phyloP scores from a whole-genome alignment of 2,329 filamentous ascomycete species.

The Rasamsonia emersonii region DNA sequence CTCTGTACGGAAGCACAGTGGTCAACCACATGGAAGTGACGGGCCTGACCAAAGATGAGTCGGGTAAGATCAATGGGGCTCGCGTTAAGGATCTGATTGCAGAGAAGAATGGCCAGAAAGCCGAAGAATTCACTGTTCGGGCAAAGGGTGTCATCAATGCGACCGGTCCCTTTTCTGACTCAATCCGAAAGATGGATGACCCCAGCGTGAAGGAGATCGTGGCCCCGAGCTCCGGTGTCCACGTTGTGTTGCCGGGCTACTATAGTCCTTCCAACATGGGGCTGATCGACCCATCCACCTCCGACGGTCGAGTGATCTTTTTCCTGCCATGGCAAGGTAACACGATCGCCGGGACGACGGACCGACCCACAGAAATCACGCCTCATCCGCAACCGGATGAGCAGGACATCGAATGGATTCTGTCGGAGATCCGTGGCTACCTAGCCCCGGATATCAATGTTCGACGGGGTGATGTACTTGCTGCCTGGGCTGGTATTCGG shows the following conservation, averaged over 20 bases:
- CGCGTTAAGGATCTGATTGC: slow-evolving; percentile 61
- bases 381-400: slow-evolving; percentile 69
- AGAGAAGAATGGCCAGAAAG: slow-evolving; percentile 54
- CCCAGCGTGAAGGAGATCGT: slow-evolving; percentile 65
- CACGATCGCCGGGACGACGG: slow-evolving; percentile 82
- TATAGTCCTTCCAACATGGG: slow-evolving; percentile 81
- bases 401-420: slow-evolving; percentile 79
- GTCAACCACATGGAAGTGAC: slow-evolving; percentile 80
- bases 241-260: slow-evolving; percentile 80
- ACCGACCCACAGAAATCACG: slow-evolving; percentile 64
- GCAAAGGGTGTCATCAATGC: slow-evolving; percentile 82
- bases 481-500: slow-evolving; percentile 81
- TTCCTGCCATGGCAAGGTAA: slow-evolving; percentile 91
- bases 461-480: slow-evolving; percentile 75
- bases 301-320: slow-evolving; percentile 84
- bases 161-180: slow-evolving; percentile 79
- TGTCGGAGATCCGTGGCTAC: slow-evolving; percentile 74
- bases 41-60: slow-evolving; percentile 62
- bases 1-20: slow-evolving; percentile 75
- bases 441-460: slow-evolving; percentile 77
- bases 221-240: slow-evolving; percentile 74
- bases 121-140: slow-evolving; percentile 59
- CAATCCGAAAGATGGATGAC: slow-evolving; percentile 78
- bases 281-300: slow-evolving; percentile 76
- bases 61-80: slow-evolving; percentile 66